Evolutionary conservation across 1,139 yeast genomes (phyloP).

Genomic region (Scheffersomyces parashehatae): DNA sequence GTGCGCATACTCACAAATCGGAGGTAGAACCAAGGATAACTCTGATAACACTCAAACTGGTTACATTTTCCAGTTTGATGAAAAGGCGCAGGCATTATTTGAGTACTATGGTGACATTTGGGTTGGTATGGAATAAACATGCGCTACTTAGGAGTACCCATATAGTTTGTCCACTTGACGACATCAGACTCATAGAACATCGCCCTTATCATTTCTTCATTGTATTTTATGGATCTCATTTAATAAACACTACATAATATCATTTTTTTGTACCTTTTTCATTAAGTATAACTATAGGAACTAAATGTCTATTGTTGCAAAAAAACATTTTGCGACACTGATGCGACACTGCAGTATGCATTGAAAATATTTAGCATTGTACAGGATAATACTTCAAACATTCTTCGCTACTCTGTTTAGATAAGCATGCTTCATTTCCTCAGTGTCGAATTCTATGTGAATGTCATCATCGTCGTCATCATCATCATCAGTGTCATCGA

Average conservation of each 20-base stretch:
- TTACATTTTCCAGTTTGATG: constrained; percentile 22
- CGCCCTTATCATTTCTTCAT: too few relatives aligned
- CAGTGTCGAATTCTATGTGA: constrained; percentile 19
- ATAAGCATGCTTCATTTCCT: constrained; percentile 15
- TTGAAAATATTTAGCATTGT: too few relatives aligned
- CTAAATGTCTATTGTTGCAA: too few relatives aligned
- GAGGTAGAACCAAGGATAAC: constrained; percentile 29
- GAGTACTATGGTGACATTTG: constrained; percentile 35
- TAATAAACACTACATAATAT: too few relatives aligned
- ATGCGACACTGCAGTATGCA: too few relatives aligned
- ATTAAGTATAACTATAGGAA: too few relatives aligned
- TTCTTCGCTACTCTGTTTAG: neutral
- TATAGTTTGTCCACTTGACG: neutral
- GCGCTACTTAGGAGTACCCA: constrained; percentile 4
- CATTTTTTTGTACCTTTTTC: too few relatives aligned
- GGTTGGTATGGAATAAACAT: constrained; percentile 29
- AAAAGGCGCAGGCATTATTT: constrained; percentile 21
- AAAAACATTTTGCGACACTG: too few relatives aligned
- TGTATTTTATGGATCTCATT: too few relatives aligned
- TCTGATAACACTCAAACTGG: constrained; percentile 28
- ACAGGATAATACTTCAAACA: too few relatives aligned
- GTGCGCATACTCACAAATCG: constrained; percentile 47
- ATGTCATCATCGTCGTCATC: constrained; percentile 20
- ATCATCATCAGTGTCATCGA: constrained; percentile 2
- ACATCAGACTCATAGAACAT: too few relatives aligned